Percentiles rank a stretch among this genome's conserved stretches.
Evolutionary conservation across 768 basidiomycete genomes (phyloP).

Genomic region (Dictyophora rubrovolvata): DNA sequence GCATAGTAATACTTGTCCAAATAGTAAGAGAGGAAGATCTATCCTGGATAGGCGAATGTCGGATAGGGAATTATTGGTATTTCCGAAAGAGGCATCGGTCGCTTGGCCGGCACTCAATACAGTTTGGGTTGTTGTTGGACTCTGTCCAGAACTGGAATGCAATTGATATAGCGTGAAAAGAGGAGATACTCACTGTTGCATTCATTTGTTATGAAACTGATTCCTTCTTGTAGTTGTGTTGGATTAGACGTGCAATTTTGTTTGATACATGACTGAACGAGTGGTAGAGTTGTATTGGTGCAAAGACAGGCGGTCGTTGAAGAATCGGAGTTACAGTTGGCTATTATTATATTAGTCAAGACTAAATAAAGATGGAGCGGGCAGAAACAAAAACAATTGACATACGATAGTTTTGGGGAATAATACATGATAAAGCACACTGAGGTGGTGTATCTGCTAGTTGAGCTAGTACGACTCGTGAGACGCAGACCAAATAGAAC

Average conservation of each 20-base stretch:
- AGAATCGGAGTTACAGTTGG: neutral
- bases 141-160: neutral
- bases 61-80: neutral
- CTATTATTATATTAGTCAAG: neutral
- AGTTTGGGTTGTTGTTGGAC: neutral
- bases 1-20: no score
- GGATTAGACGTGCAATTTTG: neutral
- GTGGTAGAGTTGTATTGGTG: neutral
- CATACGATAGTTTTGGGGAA: neutral
- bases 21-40: neutral
- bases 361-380: neutral
- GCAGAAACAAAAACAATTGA: neutral
- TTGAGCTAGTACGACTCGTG: neutral
- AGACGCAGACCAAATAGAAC: neutral
- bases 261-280: neutral
- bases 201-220: neutral
- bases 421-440: neutral
- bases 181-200: neutral
- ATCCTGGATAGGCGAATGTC: neutral
- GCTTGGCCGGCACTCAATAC: neutral
- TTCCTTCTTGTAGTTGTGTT: neutral
- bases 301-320: neutral
- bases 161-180: no score
- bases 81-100: neutral
- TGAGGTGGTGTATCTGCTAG: constrained; percentile 2